These are phyloP conservation scores for Triadica sebifera DNA, from an alignment of 345 rosid genomes.

Conservation along the genomic window DNA sequence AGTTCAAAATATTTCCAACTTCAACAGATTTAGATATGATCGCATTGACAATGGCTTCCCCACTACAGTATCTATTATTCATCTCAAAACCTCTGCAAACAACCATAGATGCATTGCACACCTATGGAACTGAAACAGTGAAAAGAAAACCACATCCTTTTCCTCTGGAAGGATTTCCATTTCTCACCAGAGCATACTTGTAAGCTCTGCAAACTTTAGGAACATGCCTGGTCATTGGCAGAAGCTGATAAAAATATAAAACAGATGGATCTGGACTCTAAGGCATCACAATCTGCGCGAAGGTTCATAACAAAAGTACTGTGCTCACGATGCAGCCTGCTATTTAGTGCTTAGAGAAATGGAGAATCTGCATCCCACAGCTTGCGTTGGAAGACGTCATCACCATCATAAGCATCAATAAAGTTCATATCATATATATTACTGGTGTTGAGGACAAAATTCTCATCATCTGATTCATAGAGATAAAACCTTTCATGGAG, in stretches of 20 bases:
- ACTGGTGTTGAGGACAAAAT: conserved; percentile 46
- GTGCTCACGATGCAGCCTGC: conserved; percentile 58
- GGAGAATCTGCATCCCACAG: conserved; percentile 73
- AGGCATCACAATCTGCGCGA: conserved; percentile 56
- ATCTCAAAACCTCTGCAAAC: conserved; percentile 53
- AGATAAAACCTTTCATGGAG: conserved; percentile 80
- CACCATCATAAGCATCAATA: conserved; percentile 94
- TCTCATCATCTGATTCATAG: conserved; percentile 71
- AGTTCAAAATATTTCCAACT: conserved; percentile 47
- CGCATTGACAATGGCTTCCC: conserved; percentile 34
- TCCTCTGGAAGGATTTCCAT: conserved; percentile 10
- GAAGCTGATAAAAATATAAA: conserved; percentile 28
- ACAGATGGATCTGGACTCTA: conserved; percentile 23
- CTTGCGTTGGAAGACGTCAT: conserved; percentile 74
- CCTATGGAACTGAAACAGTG: conserved; percentile 70
- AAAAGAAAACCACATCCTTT: conserved; percentile 46
- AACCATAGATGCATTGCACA: conserved; percentile 67
- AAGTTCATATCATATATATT: conserved; percentile 64
- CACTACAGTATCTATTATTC: conserved; percentile 21
- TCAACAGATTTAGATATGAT: conserved; percentile 52
- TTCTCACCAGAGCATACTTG: conserved; percentile 44
- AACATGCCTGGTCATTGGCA: conserved; percentile 52
- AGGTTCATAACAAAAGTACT: conserved; percentile 90
- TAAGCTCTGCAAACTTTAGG: conserved; percentile 59
- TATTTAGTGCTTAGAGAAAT: conserved; percentile 57